These are phyloP conservation scores for Leccinum uliginosum DNA, from an alignment of 768 basidiomycete genomes.

Conservation along the genomic window DNA sequence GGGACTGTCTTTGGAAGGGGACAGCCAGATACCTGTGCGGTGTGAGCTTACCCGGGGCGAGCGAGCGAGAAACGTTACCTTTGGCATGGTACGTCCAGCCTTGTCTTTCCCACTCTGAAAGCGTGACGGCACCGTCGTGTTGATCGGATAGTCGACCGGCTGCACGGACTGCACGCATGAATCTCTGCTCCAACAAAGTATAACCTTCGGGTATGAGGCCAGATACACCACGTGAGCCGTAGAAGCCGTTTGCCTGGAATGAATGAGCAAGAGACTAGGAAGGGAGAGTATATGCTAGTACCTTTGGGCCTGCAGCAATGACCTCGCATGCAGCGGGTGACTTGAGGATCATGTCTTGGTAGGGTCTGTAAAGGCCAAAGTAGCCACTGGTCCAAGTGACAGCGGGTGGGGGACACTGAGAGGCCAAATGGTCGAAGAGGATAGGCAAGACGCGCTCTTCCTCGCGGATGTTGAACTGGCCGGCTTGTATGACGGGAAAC, in stretches of 20 bases:
- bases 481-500: slow-evolving; percentile 85
- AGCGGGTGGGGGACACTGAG: slow-evolving; percentile 34
- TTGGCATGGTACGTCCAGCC: slow-evolving; percentile 99
- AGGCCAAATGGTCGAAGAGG: slow-evolving; percentile 51
- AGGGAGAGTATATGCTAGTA: slow-evolving; percentile 28
- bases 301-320: slow-evolving; percentile 84
- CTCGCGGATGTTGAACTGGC: slow-evolving; percentile 81
- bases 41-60: neutral
- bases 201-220: slow-evolving; percentile 95
- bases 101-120: slow-evolving; percentile 82
- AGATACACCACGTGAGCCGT: slow-evolving; percentile 82
- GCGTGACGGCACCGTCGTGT: slow-evolving; percentile 46
- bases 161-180: slow-evolving; percentile 61
- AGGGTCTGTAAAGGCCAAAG: slow-evolving; percentile 80
- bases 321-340: slow-evolving; percentile 62
- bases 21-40: slow-evolving; percentile 76
- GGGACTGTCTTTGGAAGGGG: slow-evolving; percentile 44
- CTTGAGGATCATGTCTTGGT: slow-evolving; percentile 68
- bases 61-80: slow-evolving; percentile 44
- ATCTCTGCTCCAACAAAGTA: slow-evolving; percentile 79
- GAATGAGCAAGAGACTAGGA: neutral
- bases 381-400: slow-evolving; percentile 93
- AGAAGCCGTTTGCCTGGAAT: slow-evolving; percentile 90
- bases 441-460: slow-evolving; percentile 63
- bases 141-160: slow-evolving; percentile 38